Conservation (phyloP, 2,329 filamentous ascomycete species). For the Pyrenophora tritici-repentis region DNA sequence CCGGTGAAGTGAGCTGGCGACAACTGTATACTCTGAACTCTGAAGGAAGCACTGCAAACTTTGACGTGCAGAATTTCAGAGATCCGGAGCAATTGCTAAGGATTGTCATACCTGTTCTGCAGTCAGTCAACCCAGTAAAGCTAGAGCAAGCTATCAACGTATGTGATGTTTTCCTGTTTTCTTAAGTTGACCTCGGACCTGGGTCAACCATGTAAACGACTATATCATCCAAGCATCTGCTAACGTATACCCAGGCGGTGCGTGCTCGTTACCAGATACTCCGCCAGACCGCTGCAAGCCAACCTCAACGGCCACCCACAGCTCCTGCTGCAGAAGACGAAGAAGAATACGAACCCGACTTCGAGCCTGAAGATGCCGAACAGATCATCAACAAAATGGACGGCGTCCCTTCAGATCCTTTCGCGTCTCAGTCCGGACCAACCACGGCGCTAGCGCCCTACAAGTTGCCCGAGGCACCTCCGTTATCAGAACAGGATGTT, state of each 20-base stretch:
- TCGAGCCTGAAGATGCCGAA: constrained; percentile 76
- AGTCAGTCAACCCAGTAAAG: constrained; percentile 69
- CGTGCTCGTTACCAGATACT: constrained; percentile 50
- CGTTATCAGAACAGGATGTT: constrained; percentile 72
- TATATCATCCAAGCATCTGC: neutral
- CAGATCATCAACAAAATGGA: constrained; percentile 80
- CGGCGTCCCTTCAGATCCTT: constrained; percentile 64
- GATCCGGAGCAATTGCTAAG: constrained; percentile 71
- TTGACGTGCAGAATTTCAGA: constrained; percentile 82
- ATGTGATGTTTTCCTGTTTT: constrained; percentile 42
- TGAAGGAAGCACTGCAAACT: constrained; percentile 73
- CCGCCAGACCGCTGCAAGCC: constrained; percentile 34
- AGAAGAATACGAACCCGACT: constrained; percentile 91
- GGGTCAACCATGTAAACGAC: neutral
- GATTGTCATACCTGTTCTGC: constrained; percentile 80
- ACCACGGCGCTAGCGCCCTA: constrained; percentile 67
- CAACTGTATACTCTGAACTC: constrained; percentile 86
- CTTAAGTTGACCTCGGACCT: neutral
- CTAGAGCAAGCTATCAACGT: constrained; percentile 76
- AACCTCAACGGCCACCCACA: constrained; percentile 34
- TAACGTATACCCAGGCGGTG: constrained; percentile 44
- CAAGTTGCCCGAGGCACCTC: constrained; percentile 75
- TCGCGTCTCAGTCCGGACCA: constrained; percentile 49
- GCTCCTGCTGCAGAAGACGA: constrained; percentile 68
- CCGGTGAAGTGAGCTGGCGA: constrained; percentile 77